Evolutionary conservation across 1,284 basidiomycete species (phyloP).

Genomic region (Clitocybe nebularis): DNA sequence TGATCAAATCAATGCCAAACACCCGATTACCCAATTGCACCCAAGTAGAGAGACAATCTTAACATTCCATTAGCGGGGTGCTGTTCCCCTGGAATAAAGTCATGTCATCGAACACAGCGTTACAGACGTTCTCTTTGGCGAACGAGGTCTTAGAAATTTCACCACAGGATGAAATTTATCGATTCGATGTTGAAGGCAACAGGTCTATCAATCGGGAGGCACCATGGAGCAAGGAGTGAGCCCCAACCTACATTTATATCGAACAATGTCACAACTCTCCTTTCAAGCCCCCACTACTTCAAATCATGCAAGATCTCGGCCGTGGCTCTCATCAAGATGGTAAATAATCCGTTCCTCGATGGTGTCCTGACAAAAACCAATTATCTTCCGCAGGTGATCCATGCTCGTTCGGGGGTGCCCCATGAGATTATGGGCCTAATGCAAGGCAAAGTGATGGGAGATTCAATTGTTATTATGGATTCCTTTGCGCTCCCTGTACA

Average conservation of each 20-base stretch:
- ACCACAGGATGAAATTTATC: slow-evolving; percentile 78
- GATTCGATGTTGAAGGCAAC: slow-evolving; percentile 75
- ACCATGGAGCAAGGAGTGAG: slow-evolving; percentile 93
- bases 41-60: too few relatives aligned
- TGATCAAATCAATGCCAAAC: too few relatives aligned
- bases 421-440: slow-evolving; percentile 99
- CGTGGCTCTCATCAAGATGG: slow-evolving; percentile 98
- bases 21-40: too few relatives aligned
- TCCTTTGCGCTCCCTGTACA: slow-evolving; percentile 96
- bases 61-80: too few relatives aligned
- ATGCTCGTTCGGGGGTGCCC: slow-evolving; percentile 94
- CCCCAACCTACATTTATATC: slow-evolving; percentile 22
- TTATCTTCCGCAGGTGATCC: slow-evolving; percentile 71
- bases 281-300: slow-evolving; percentile 82
- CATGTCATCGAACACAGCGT: slow-evolving; percentile 50
- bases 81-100: too few relatives aligned
- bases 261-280: slow-evolving; percentile 11
- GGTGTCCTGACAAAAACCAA: slow-evolving; percentile 7
- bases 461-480: slow-evolving; percentile 90
- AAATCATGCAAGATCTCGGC: slow-evolving; percentile 94
- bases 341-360: slow-evolving; percentile 27
- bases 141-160: slow-evolving; percentile 76
- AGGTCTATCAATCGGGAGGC: slow-evolving; percentile 64
- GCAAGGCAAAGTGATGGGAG: slow-evolving; percentile 93
- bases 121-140: slow-evolving; percentile 79